phyloP scores from a whole-genome alignment of 73 alveolate species.

The Uronychia binucleata region DNA sequence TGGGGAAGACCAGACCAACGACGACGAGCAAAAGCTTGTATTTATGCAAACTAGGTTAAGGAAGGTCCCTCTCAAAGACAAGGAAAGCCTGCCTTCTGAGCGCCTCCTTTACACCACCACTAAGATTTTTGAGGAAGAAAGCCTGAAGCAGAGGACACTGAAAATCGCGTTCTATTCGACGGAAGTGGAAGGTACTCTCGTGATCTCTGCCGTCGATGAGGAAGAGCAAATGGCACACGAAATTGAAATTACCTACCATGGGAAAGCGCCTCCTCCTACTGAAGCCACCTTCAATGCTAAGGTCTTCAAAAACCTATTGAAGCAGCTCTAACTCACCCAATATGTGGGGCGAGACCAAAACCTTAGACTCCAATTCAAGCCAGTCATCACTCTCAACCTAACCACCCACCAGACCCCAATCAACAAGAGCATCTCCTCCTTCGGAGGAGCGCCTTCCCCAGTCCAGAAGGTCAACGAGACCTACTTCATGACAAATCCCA shows the following conservation, averaged over 20 bases:
- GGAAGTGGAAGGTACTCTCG: not conserved
- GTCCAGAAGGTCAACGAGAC: not conserved
- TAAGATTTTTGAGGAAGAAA: not conserved
- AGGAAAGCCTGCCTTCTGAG: no score
- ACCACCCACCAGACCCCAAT: not conserved
- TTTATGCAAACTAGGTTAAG: not conserved
- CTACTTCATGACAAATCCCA: not conserved
- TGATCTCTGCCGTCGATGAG: not conserved
- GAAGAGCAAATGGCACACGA: not conserved
- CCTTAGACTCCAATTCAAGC: not conserved
- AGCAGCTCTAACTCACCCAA: not conserved
- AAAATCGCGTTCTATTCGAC: not conserved
- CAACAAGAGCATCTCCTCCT: not conserved
- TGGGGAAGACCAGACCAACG: not conserved
- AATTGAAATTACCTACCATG: not conserved
- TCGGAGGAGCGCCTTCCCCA: not conserved
- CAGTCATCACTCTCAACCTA: not conserved
- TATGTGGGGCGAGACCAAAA: not conserved
- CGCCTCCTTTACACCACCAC: not conserved
- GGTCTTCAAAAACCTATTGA: not conserved
- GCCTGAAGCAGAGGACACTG: not conserved
- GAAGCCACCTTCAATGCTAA: not conserved
- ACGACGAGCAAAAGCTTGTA: not conserved
- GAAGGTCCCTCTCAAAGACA: not conserved
- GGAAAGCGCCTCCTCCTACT: slow-evolving; percentile 1